Base-by-base conservation (phyloP, 495 filamentous ascomycete species). In the Neurospora sp. region DNA sequence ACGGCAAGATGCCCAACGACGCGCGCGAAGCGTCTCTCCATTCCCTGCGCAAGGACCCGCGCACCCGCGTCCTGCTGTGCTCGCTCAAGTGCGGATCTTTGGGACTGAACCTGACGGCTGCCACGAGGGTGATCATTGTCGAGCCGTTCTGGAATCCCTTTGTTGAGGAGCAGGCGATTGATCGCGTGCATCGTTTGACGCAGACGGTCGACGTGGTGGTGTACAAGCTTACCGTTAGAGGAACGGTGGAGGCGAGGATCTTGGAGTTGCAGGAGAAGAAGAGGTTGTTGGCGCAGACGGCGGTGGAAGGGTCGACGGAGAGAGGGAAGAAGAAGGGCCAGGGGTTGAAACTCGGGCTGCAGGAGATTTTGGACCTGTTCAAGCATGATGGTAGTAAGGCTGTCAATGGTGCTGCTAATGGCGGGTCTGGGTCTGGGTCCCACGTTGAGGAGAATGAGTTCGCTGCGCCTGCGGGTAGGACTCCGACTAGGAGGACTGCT, bases 61-160 rank as follows among this genome's bases (percentile, higher is more conserved):
- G 84, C 53, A 89, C 87, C 65, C 88, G 96, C 20, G 88, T 99
- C 16, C 83, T 99, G 40, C 90, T 99, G 11, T 99, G 96, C 82
- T 93, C 90, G 82, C 85, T 99, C 70, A 94, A 95, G 72, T 97
- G 96, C 78, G 96, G 96, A 74, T 93, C 93, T 16, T 80, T 99
- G 48, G 96, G 96, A 3, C 88, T 99, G 18, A 99, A 99, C 80
- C 86, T 99, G 39, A 98, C 96, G 5, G 96, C 95, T 0, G 96
- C 96, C 18, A 94, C 91, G 73, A 88, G 96, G 42, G 96, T 99
- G 10, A 88, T 99, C 46, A 98, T 99, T 78, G 83, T 99, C 39
- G 96, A 99, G 78, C 96, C 96, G 0, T 99, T 98, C 81, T 99
- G 96, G 96, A 99, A 99, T 82, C 96, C 68, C 84, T 99, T 99